phyloP scores from a whole-genome alignment of 768 basidiomycete species.

The Calocybe indica region DNA sequence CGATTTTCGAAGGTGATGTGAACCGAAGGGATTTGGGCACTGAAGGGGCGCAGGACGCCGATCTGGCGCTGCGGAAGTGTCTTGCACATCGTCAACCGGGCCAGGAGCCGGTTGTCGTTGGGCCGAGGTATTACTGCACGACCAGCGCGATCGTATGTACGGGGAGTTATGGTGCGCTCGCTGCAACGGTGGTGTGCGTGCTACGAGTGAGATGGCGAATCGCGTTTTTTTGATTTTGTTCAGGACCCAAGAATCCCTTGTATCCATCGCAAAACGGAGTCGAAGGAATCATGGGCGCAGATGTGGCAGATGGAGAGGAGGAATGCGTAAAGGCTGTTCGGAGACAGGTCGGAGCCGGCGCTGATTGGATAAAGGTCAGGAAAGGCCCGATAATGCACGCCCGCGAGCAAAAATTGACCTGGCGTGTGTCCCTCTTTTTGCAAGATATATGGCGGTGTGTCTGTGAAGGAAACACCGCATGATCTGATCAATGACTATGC shows the following conservation, averaged over 20 bases:
- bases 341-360: constrained; percentile 56
- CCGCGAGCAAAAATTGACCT: not conserved
- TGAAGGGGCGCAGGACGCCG: constrained; percentile 60
- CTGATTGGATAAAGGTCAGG: constrained; percentile 62
- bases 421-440: not conserved
- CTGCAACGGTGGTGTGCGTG: constrained; percentile 1
- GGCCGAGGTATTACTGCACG: constrained; percentile 58
- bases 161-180: constrained; percentile 47
- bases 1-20: too few relatives aligned
- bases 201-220: not conserved
- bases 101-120: constrained; percentile 41
- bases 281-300: constrained; percentile 52
- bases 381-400: not conserved
- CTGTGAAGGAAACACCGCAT: not conserved
- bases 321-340: constrained; percentile 51
- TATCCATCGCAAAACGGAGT: constrained; percentile 43
- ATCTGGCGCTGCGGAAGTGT: constrained; percentile 52
- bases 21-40: constrained; percentile 55
- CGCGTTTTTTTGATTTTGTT: not conserved
- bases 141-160: constrained; percentile 55
- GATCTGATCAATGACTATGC: too few relatives aligned
- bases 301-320: constrained; percentile 51
- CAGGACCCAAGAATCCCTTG: constrained; percentile 50
- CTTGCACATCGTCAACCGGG: constrained; percentile 19
- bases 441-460: constrained; percentile 49